Percentiles rank a stretch among this genome's conserved stretches.
Conservation (phyloP, 306 rosid genomes). For the Rubus idaeus region DNA sequence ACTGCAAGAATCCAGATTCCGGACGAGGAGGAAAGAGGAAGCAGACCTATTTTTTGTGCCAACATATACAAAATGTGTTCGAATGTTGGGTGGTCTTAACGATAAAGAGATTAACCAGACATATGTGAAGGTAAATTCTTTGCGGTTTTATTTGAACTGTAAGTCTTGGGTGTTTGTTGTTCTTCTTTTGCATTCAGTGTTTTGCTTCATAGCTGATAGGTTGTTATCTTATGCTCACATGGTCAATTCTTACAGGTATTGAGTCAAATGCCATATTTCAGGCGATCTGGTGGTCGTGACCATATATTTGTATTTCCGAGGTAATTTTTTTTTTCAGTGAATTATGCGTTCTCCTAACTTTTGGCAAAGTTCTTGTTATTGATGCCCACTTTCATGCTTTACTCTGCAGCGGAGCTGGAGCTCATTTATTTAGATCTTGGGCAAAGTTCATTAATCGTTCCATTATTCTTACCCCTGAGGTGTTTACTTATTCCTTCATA, state of each 20-base stretch:
- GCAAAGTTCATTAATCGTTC: slow-evolving; percentile 81
- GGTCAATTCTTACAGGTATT: slow-evolving; percentile 48
- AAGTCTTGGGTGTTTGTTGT: slow-evolving; percentile 6
- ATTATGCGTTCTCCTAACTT: background rate
- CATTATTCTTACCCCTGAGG: slow-evolving; percentile 94
- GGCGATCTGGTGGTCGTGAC: slow-evolving; percentile 89
- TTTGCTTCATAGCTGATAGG: background rate
- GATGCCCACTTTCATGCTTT: slow-evolving; percentile 20
- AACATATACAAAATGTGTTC: slow-evolving; percentile 74
- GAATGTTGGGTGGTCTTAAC: slow-evolving; percentile 88
- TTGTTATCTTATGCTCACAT: background rate
- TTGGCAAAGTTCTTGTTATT: slow-evolving; percentile 1
- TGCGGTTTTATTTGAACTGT: background rate
- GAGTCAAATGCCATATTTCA: slow-evolving; percentile 93
- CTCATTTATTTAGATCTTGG: slow-evolving; percentile 95
- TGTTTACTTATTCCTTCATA: slow-evolving; percentile 26
- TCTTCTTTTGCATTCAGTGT: background rate
- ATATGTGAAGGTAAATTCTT: slow-evolving; percentile 55
- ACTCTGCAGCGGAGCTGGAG: slow-evolving; percentile 85
- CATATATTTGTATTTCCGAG: slow-evolving; percentile 96
- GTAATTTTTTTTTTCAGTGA: slow-evolving; percentile 34
- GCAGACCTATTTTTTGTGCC: slow-evolving; percentile 95
- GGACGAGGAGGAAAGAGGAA: slow-evolving; percentile 78
- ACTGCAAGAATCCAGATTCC: slow-evolving; percentile 54
- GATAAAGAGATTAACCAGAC: slow-evolving; percentile 80